Evolutionary conservation across 441 rosid genomes (phyloP), one percentile per base, ranked within the genome.

Genomic region (Euphorbia celastroides): DNA sequence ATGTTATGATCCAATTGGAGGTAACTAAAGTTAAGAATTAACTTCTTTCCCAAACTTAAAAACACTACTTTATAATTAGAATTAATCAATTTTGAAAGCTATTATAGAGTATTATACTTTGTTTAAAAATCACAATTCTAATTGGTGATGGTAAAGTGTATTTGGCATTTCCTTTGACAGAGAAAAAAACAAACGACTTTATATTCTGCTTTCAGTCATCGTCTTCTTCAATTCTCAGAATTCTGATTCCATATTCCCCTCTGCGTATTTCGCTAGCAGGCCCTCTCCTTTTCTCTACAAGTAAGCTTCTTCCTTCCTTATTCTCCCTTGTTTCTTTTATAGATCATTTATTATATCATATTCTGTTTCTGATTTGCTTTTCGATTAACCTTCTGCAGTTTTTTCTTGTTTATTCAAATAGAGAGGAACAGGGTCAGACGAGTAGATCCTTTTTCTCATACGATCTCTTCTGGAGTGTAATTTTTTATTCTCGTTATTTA

Each of bases 361-460:
- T 57, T 5, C 8, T 56, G 32, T 26, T 4, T 26, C 1, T 27
- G 5, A 28, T 28, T 57, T 28, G 36, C 17, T 42, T 19, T 25
- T 23, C 12, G 9, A 42, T 20, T 22, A 19, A 4, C 0, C 13
- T 0, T 10, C 22, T 7, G 42, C 13, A 13, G 25, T 12, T 31
- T 7, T 10, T 34, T 56, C 46, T 60, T 31, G 0, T 34, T 42
- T 26, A 7, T n/a, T 14, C 9, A n/a, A 23, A 7, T 28, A 68
- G 77, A 50, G 79, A 71, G 72, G 73, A 75, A 64, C 51, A 56
- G 74, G 80, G 61, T 70, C 71, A 57, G 36, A 71, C 66, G 79
- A 75, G 79, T 79, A 70, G 78, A 77, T 74, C 78, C 62, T 44
- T 10, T 25, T 36, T 57, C 28, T 42, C n/a, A 9, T 55, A 23